Percentiles rank a stretch among this genome's conserved stretches.
Evolutionary conservation across 495 filamentous ascomycete species (phyloP).

Genomic region (Podospora comata): DNA sequence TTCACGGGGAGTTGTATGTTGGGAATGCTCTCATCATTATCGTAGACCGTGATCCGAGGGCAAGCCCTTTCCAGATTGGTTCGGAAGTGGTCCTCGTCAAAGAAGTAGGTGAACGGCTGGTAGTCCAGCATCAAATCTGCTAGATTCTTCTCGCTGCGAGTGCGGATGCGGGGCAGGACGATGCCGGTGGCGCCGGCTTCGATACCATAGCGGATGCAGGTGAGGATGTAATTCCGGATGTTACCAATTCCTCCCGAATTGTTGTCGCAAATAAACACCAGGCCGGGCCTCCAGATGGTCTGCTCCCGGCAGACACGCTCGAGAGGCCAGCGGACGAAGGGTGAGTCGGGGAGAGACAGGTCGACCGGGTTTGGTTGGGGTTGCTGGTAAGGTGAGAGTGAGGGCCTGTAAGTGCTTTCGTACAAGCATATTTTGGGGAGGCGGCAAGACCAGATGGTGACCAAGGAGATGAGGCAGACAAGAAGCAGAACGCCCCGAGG

Average conservation of each 20-base stretch:
- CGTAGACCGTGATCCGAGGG: constrained; percentile 43
- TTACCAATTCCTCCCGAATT: constrained; percentile 53
- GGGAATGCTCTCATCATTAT: constrained; percentile 37
- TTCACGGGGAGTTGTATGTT: constrained; percentile 29
- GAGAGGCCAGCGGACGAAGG: constrained; percentile 48
- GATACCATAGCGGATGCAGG: constrained; percentile 48
- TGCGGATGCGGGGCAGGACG: constrained; percentile 43
- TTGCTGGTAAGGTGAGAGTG: background rate
- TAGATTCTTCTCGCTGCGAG: constrained; percentile 32
- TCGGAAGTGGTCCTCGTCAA: constrained; percentile 45
- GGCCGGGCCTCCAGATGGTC: constrained; percentile 34
- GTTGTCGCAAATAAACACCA: constrained; percentile 49
- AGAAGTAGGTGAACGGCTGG: constrained; percentile 43
- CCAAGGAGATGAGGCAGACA: constrained; percentile 24
- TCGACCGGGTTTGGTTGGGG: constrained; percentile 20
- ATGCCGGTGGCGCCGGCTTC: constrained; percentile 47
- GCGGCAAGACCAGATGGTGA: constrained; percentile 25
- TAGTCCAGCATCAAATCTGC: constrained; percentile 33
- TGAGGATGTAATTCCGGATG: constrained; percentile 52
- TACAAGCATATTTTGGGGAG: constrained; percentile 26
- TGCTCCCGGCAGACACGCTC: constrained; percentile 42
- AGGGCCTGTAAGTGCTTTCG: constrained; percentile 11
- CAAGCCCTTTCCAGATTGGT: constrained; percentile 34
- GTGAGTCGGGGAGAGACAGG: constrained; percentile 38
- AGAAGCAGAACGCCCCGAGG: constrained; percentile 18